These are phyloP conservation scores for Coprinellus aureogranulatus DNA, from an alignment of 768 basidiomycete genomes.

Conservation along the genomic window DNA sequence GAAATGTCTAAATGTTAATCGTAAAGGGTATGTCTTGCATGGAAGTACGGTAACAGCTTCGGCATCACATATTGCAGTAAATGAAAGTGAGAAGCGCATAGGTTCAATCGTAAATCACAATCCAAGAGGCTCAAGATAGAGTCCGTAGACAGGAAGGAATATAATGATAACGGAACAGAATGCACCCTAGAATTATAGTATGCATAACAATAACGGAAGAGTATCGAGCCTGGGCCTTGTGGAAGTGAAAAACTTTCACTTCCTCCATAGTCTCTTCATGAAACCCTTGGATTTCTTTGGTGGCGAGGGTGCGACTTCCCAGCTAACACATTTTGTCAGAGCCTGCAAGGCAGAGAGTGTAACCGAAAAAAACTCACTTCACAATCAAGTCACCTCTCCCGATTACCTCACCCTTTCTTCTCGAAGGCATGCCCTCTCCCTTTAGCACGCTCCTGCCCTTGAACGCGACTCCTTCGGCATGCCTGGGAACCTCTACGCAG, in stretches of 20 bases:
- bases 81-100: too few species aligned
- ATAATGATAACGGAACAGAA: neutral
- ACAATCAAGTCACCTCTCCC: slow-evolving; percentile 65
- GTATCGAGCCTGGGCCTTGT: neutral
- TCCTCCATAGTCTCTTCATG: slow-evolving; percentile 24
- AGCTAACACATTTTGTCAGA: slow-evolving; percentile 22
- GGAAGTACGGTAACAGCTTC: too few species aligned
- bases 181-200: neutral
- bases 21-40: too few species aligned
- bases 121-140: neutral
- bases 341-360: slow-evolving; percentile 1
- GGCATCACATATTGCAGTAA: too few species aligned
- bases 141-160: neutral
- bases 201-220: neutral
- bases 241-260: neutral
- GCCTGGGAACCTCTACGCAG: slow-evolving; percentile 52
- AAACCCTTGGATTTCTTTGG: slow-evolving; percentile 26
- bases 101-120: neutral
- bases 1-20: too few species aligned
- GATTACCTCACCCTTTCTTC: slow-evolving; percentile 47
- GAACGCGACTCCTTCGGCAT: slow-evolving; percentile 33
- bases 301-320: slow-evolving; percentile 37
- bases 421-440: slow-evolving; percentile 70
- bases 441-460: slow-evolving; percentile 49
- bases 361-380: slow-evolving; percentile 41